phyloP scores from a whole-genome alignment of 2,329 filamentous ascomycete species.

The Aspergillus hortae region DNA sequence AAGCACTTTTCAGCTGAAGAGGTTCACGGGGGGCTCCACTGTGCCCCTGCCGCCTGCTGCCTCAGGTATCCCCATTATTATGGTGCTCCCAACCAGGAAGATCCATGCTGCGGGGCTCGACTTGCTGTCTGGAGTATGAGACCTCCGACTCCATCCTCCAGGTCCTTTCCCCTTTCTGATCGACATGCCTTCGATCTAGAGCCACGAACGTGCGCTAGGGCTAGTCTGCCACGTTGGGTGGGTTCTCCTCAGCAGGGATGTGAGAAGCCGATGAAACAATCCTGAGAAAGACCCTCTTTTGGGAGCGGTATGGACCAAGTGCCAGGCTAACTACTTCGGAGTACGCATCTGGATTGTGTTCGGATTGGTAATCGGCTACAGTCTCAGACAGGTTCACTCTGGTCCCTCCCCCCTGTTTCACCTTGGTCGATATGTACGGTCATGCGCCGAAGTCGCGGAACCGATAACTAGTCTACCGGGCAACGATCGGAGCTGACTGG shows the following conservation, averaged over 20 bases:
- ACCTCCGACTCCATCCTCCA: background rate
- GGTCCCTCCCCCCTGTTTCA: background rate
- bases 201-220: background rate
- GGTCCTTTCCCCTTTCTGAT: background rate
- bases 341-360: background rate
- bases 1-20: constrained; percentile 10
- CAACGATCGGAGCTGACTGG: too few species aligned
- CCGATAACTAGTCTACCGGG: background rate
- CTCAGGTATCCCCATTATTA: background rate
- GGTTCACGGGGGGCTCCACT: background rate
- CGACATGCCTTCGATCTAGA: background rate
- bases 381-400: background rate
- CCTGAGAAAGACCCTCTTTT: too few species aligned
- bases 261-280: background rate
- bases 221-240: constrained; percentile 4
- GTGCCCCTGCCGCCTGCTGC: background rate
- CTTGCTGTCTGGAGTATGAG: background rate
- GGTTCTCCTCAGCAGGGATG: constrained; percentile 1
- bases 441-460: background rate
- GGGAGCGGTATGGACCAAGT: background rate
- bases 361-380: background rate
- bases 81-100: background rate
- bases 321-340: background rate
- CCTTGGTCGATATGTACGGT: background rate
- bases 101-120: background rate